phyloP scores from a whole-genome alignment of 768 basidiomycete genomes.

The Serendipita indica region DNA sequence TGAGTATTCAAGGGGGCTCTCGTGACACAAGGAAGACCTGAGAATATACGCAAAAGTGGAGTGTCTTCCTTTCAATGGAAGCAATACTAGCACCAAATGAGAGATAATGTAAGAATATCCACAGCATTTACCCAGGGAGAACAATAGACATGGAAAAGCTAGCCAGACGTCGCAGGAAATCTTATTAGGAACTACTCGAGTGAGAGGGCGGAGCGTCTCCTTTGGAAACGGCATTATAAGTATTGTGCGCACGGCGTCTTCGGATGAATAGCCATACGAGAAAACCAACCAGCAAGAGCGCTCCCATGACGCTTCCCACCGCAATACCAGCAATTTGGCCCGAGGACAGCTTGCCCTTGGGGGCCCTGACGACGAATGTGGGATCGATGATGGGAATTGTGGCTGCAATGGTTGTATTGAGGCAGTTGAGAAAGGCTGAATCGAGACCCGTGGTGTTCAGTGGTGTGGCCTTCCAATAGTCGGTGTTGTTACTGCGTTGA shows the following conservation, averaged over 20 bases:
- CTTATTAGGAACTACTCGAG: no score
- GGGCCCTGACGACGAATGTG: background rate
- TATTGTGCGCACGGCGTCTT: background rate
- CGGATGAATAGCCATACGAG: background rate
- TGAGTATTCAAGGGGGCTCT: no score
- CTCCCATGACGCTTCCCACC: background rate
- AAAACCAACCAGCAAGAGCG: background rate
- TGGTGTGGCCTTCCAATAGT: slow-evolving; percentile 1
- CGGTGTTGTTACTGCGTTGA: background rate
- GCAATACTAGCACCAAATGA: no score
- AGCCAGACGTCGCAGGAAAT: no score
- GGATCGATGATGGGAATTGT: background rate
- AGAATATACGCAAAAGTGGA: no score
- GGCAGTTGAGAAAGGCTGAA: background rate
- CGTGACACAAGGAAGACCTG: no score
- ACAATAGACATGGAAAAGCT: no score
- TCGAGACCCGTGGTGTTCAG: background rate
- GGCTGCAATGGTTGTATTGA: background rate
- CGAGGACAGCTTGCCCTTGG: background rate
- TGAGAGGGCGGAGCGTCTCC: no score
- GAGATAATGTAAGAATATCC: no score
- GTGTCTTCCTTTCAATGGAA: no score
- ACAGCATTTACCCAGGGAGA: no score
- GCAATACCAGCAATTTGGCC: slow-evolving; percentile 6
- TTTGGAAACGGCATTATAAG: no score